Base-by-base conservation (phyloP, 177 flowering plant genomes). In the Vitis hybrid region DNA sequence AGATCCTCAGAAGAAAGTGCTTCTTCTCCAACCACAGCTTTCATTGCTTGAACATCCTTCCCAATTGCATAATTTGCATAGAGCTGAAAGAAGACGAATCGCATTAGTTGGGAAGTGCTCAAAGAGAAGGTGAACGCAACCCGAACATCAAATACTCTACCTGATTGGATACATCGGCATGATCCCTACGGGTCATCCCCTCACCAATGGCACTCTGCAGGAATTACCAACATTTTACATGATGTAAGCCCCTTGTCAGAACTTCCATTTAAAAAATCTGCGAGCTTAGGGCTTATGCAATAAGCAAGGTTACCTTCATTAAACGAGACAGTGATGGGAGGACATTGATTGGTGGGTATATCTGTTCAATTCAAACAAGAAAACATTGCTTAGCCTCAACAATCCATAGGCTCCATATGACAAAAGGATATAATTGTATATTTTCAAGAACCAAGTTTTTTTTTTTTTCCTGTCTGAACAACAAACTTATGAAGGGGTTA, bases 1-100 rank as follows among this genome's bases (percentile, higher is more conserved):
- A 95, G 77, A 72, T 95, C 99, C 78, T 95, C 98, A 19, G 99
- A 95, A 79, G 98, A 93, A 74, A 95, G 94, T 2, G 99, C 99
- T 85, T 93, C 99, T 83, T 95, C 99, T 86, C 99, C 99, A 67
- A 96, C 99, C 77, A 94, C 99, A 69, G 98, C 97, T 84, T 96
- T 96, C 99, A 94, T 96, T 62, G 99, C 99, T 72, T 94, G 98
- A 13, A 96, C 99, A 83, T 92, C 98, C 82, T 96, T 96, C 44
- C 99, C 99, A 74, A 96, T 94, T 2, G 97, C 98, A 88, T 96
- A 96, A 75, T 96, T 96, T 76, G 99, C 99, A 84, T 96, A 96
- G 0, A 94, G 84, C 99, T 93, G 83, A 71, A 64, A 66, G 57
- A 0, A 55, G 52, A 67, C 59, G 14, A 66, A 71, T 10, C 47